Evolutionary conservation across 805 yeast genomes (phyloP).

Genomic region (Candida verbasci): DNA sequence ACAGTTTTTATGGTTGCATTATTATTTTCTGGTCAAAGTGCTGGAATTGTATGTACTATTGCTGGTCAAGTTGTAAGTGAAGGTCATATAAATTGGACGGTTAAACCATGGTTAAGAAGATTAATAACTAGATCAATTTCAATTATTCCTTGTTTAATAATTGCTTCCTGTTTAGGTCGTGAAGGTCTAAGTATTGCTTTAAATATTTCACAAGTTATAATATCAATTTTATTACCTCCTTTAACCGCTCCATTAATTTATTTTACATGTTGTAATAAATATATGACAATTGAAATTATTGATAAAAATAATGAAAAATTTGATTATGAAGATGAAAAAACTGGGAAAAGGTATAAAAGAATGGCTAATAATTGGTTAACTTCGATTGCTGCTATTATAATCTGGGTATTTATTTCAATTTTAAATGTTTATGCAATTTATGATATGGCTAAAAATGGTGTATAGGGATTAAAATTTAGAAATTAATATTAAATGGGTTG

Average conservation of each 20-base stretch:
- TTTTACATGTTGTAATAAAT: slow-evolving; percentile 64
- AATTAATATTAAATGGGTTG: too few relatives aligned
- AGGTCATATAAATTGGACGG: slow-evolving; percentile 80
- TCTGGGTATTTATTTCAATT: slow-evolving; percentile 72
- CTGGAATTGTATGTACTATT: slow-evolving; percentile 90
- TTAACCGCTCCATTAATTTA: slow-evolving; percentile 81
- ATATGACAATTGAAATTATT: slow-evolving; percentile 57
- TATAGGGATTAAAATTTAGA: too few relatives aligned
- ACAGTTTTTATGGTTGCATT: slow-evolving; percentile 81
- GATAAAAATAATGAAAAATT: slow-evolving; percentile 13
- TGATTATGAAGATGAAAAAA: slow-evolving; percentile 10
- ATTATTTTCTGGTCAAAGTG: slow-evolving; percentile 81
- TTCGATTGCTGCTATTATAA: slow-evolving; percentile 43
- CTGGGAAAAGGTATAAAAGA: slow-evolving; percentile 35
- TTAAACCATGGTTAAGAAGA: slow-evolving; percentile 78
- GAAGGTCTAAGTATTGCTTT: slow-evolving; percentile 67
- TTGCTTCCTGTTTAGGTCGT: slow-evolving; percentile 69
- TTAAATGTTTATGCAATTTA: slow-evolving; percentile 62
- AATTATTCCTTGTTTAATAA: slow-evolving; percentile 73
- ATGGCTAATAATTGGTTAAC: slow-evolving; percentile 63
- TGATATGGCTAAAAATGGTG: slow-evolving; percentile 37
- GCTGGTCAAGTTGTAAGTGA: slow-evolving; percentile 92
- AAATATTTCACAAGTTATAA: slow-evolving; percentile 81
- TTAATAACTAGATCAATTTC: slow-evolving; percentile 73
- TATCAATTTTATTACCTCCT: slow-evolving; percentile 79